phyloP scores from a whole-genome alignment of 129 eudicot species.

The Logfia minima region DNA sequence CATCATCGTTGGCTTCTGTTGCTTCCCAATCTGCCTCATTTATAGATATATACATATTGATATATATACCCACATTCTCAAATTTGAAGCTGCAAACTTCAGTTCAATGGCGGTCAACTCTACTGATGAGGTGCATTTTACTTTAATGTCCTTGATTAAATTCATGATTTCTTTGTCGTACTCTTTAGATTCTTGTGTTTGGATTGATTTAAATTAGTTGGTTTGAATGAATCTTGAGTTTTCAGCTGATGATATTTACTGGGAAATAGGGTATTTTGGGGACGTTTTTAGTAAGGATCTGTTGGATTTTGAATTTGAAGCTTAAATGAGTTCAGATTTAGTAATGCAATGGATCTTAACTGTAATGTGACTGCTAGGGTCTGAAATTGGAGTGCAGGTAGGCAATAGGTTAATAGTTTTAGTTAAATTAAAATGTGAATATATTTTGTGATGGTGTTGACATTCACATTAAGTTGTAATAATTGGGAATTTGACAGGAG shows the following conservation, averaged over 20 bases:
- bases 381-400: background rate
- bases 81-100: constrained; percentile 9
- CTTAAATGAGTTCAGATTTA: background rate
- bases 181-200: constrained; percentile 9
- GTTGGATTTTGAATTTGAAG: constrained; percentile 9
- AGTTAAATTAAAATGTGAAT: background rate
- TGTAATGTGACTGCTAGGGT: constrained; percentile 12
- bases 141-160: background rate
- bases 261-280: background rate
- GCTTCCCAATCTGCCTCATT: constrained; percentile 13
- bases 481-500: constrained; percentile 27
- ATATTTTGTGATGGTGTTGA: constrained; percentile 19
- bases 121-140: constrained; percentile 44
- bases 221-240: background rate
- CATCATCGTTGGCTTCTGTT: constrained; percentile 5
- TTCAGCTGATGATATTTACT: background rate
- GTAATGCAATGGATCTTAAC: background rate
- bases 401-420: background rate
- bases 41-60: background rate
- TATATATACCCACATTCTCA: background rate
- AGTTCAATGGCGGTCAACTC: constrained; percentile 49
- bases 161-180: background rate
- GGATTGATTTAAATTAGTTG: background rate
- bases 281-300: constrained; percentile 1
- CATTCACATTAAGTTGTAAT: constrained; percentile 22